Evolutionary conservation across 2,329 filamentous ascomycete genomes (phyloP), one percentile per base, ranked within the genome.

Genomic region (Colletotrichum agaves): DNA sequence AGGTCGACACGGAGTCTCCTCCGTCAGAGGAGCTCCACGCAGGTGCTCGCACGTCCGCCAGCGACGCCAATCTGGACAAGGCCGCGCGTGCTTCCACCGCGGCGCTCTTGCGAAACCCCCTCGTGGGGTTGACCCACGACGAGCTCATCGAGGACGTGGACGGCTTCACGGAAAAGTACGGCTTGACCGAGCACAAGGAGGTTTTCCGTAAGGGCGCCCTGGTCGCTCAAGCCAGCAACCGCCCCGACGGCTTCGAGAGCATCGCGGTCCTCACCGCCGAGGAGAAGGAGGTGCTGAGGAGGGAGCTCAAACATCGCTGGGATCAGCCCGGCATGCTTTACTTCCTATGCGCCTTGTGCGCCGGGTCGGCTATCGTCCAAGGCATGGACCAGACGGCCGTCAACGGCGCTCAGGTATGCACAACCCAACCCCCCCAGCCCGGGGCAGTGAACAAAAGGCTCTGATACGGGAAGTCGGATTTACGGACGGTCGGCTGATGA

Each of bases 311-410:
- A 0, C 72, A 76, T 23, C 72, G 74, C 12, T 79, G 78, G 78
- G 71, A 73, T 2, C 74, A 78, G 10, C 78, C 78, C 0, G 76
- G 74, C 33, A 71, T 71, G 33, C 72, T 79, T 5, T 79, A 79
- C 72, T 78, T 78, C 27, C 74, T 80, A 1, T 79, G 78, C 58
- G 74, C 35, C 3, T n/a, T 61, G 12, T 61, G 58, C 19, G 58
- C 58, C 3, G 58, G 58, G 10, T 52, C 46, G 6, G 35, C 33
- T n/a, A n/a, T 50, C 7, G 65, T 68, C 5, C 88, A 90, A 71
- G 89, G 89, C 71, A 89, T 90, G 85, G 87, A 90, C 73, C 86
- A 90, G 74, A 88, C 87, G 0, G 88, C 89, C 3, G 87, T 89
- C 53, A 89, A 90, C 67, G 88, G 88, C 41, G 88, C 87, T 3